Percentiles rank a stretch among this genome's conserved stretches.
Evolutionary conservation across 2,329 filamentous ascomycete genomes (phyloP).

Genomic region (Cladobotryum protrusum): DNA sequence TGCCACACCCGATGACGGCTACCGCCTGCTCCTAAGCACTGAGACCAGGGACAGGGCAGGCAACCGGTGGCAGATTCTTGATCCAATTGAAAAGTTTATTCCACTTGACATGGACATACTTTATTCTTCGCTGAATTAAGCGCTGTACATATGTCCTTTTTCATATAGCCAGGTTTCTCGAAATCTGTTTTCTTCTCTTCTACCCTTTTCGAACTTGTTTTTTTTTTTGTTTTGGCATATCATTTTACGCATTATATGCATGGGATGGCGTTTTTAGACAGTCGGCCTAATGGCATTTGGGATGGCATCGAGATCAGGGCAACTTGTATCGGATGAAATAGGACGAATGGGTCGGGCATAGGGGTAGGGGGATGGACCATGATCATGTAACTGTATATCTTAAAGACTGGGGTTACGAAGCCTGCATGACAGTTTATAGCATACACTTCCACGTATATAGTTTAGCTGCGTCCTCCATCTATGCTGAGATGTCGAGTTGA

Average conservation of each 20-base stretch:
- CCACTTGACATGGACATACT: slow-evolving; percentile 33
- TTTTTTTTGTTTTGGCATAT: neutral
- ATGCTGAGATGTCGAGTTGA: neutral
- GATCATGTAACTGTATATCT: slow-evolving; percentile 5
- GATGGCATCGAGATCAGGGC: slow-evolving; percentile 13
- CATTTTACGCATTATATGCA: slow-evolving; percentile 10
- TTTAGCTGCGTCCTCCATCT: neutral
- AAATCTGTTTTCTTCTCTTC: neutral
- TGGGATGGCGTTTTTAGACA: slow-evolving; percentile 13
- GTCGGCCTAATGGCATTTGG: slow-evolving; percentile 12
- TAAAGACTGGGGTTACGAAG: slow-evolving; percentile 2
- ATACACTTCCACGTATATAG: slow-evolving; percentile 5
- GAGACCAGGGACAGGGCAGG: slow-evolving; percentile 22
- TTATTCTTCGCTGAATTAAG: slow-evolving; percentile 22
- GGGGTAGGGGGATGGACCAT: slow-evolving; percentile 2
- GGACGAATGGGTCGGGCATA: slow-evolving; percentile 8
- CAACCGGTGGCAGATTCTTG: slow-evolving; percentile 30
- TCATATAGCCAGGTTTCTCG: neutral
- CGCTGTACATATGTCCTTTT: neutral
- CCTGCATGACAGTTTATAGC: slow-evolving; percentile 1
- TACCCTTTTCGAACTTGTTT: neutral
- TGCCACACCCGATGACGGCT: slow-evolving; percentile 23
- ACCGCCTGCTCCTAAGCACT: slow-evolving; percentile 22
- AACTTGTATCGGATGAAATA: slow-evolving; percentile 13
- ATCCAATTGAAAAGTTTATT: slow-evolving; percentile 29